Evolutionary conservation across 2,329 filamentous ascomycete genomes (phyloP).

Genomic region (Westerdykella aurantiaca): DNA sequence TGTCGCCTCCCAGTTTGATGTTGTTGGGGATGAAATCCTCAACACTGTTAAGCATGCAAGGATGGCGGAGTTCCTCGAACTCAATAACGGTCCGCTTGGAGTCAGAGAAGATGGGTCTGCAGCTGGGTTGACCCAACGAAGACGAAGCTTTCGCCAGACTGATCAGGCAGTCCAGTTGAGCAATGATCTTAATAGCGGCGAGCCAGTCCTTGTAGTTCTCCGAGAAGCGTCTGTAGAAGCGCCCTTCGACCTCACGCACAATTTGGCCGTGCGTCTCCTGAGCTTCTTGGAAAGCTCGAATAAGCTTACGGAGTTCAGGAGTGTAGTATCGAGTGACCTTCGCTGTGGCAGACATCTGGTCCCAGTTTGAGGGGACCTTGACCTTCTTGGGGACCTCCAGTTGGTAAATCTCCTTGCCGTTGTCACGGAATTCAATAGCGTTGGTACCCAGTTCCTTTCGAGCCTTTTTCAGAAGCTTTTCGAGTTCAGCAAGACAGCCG

Average conservation of each 20-base stretch:
- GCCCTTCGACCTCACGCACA: slow-evolving; percentile 73
- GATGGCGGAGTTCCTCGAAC: slow-evolving; percentile 87
- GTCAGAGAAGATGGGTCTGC: slow-evolving; percentile 81
- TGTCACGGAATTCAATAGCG: slow-evolving; percentile 55
- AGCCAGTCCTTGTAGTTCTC: slow-evolving; percentile 81
- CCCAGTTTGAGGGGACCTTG: slow-evolving; percentile 84
- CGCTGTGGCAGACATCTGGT: slow-evolving; percentile 92
- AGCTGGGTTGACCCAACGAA: slow-evolving; percentile 77
- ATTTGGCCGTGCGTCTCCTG: slow-evolving; percentile 92
- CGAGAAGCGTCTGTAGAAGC: slow-evolving; percentile 86
- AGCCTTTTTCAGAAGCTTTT: slow-evolving; percentile 64
- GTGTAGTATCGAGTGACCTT: slow-evolving; percentile 94
- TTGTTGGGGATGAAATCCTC: slow-evolving; percentile 97
- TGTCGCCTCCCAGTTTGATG: slow-evolving; percentile 73
- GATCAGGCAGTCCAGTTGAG: slow-evolving; percentile 91
- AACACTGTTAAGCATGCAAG: slow-evolving; percentile 85
- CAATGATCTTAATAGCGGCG: slow-evolving; percentile 79
- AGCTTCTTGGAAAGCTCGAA: slow-evolving; percentile 84
- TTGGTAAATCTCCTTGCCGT: slow-evolving; percentile 96
- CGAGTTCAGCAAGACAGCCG: slow-evolving; percentile 67
- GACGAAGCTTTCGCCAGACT: slow-evolving; percentile 85
- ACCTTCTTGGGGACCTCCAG: slow-evolving; percentile 80
- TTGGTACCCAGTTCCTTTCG: slow-evolving; percentile 69
- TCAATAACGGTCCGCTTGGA: slow-evolving; percentile 81
- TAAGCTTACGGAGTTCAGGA: slow-evolving; percentile 70